Conservation (phyloP, 352 stramenopile genomes). For the Phytophthora tentaculata region DNA sequence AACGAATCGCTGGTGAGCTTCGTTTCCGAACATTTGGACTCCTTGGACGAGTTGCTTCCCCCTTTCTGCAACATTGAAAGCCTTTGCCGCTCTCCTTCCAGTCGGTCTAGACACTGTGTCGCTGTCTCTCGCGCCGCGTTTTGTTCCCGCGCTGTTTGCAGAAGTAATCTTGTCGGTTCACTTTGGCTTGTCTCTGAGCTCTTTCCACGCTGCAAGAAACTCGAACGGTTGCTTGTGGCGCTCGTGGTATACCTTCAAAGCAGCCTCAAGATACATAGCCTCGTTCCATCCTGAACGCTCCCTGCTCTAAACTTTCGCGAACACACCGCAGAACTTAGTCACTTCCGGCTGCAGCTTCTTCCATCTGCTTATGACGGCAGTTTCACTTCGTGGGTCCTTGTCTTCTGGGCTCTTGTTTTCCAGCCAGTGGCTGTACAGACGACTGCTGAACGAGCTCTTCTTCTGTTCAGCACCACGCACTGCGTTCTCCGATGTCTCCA, state of each 20-base stretch:
- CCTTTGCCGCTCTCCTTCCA: background rate
- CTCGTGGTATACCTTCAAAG: conserved; percentile 2
- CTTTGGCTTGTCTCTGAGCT: conserved; percentile 15
- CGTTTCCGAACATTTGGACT: background rate
- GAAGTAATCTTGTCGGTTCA: background rate
- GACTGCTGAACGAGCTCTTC: background rate
- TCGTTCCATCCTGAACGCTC: background rate
- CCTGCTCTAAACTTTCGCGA: background rate
- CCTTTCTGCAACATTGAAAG: too few species aligned
- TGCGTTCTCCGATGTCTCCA: background rate
- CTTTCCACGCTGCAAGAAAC: conserved; percentile 19
- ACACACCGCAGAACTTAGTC: conserved; percentile 13
- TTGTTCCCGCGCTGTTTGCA: background rate
- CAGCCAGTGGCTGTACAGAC: background rate
- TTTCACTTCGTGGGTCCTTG: background rate
- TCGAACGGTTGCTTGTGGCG: conserved; percentile 17
- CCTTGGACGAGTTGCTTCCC: background rate
- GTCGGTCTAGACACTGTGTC: background rate
- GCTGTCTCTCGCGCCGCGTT: background rate
- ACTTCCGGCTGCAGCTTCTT: conserved; percentile 16
- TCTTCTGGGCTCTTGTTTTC: background rate
- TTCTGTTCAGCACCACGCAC: background rate
- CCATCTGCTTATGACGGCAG: conserved; percentile 1
- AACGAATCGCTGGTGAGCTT: conserved; percentile 1
- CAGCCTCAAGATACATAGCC: conserved; percentile 12